Evolutionary conservation across 495 filamentous ascomycete genomes (phyloP).

Genomic region (Penicillium desertorum): DNA sequence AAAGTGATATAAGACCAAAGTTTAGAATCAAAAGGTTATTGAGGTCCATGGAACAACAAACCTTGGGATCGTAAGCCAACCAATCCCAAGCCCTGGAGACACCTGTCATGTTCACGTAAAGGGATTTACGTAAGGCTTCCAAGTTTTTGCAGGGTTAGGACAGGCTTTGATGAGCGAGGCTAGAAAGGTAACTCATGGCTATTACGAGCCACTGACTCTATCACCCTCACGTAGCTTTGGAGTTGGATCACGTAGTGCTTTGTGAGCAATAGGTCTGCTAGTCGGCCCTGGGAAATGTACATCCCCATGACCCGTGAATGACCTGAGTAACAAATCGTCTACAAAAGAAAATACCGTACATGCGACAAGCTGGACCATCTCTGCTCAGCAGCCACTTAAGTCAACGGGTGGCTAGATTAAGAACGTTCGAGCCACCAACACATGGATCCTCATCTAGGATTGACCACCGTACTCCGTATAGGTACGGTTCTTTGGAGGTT

Average conservation of each 20-base stretch:
- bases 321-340: no score
- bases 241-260: no score
- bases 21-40: no score
- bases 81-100: neutral
- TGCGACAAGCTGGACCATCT: neutral
- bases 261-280: neutral
- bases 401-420: neutral
- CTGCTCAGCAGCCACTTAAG: neutral
- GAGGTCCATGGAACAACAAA: neutral
- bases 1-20: no score
- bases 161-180: neutral
- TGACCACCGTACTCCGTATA: neutral
- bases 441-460: neutral
- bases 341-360: neutral
- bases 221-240: neutral
- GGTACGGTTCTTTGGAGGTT: neutral
- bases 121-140: neutral
- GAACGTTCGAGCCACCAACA: neutral
- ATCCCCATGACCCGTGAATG: neutral
- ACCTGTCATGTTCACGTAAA: neutral
- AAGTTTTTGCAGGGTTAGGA: no score
- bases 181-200: neutral
- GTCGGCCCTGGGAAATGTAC: neutral
- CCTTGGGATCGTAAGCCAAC: neutral
- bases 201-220: neutral